These are phyloP conservation scores for Diplogelasinospora grovesii DNA, from an alignment of 495 filamentous ascomycete species.

Conservation along the genomic window DNA sequence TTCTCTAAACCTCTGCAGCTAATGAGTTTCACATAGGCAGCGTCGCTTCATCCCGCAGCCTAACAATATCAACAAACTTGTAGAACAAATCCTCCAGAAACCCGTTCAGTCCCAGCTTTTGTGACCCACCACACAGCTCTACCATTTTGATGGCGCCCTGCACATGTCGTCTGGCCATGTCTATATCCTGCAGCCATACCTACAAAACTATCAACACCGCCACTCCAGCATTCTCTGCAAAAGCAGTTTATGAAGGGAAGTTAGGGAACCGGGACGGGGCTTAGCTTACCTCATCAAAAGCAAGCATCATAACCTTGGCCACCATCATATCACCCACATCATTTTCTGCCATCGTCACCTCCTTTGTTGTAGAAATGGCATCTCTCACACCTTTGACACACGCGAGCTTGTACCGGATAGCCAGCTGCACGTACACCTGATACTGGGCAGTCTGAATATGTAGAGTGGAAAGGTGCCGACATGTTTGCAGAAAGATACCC, in stretches of 20 bases:
- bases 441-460: background rate
- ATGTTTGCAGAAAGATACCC: background rate
- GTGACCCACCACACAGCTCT: background rate
- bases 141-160: conserved; percentile 1
- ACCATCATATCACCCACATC: background rate
- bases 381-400: background rate
- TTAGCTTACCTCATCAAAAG: conserved; percentile 5
- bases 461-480: background rate
- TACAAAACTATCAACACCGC: too few relatives aligned
- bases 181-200: background rate
- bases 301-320: background rate
- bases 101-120: background rate
- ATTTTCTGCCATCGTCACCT: background rate
- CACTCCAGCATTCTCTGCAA: background rate
- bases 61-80: background rate
- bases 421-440: background rate
- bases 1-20: too few relatives aligned
- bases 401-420: background rate
- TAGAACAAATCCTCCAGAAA: background rate
- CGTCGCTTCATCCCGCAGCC: background rate
- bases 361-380: background rate
- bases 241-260: background rate
- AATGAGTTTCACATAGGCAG: background rate
- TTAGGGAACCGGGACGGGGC: too few relatives aligned
- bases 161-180: background rate